Evolutionary conservation across 106 monocot genomes (phyloP).

Genomic region (Allium sativum): DNA sequence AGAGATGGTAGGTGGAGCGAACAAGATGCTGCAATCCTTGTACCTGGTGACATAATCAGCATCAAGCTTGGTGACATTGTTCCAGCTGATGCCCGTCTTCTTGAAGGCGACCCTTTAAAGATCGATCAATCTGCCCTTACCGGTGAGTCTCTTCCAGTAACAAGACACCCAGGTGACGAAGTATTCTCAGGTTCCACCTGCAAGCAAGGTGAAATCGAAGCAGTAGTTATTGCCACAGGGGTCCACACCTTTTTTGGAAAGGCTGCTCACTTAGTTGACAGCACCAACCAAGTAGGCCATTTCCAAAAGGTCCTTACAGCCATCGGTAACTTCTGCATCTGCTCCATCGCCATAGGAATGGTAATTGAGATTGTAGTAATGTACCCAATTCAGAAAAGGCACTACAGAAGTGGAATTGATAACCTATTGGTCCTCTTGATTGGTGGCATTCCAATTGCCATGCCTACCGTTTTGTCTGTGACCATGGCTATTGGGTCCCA

Average conservation of each 20-base stretch:
- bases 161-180: slow-evolving; percentile 50
- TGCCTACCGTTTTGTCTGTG: slow-evolving; percentile 78
- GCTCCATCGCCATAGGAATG: slow-evolving; percentile 63
- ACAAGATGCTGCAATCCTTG: slow-evolving; percentile 40
- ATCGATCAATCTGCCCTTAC: slow-evolving; percentile 72
- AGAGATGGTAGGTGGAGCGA: slow-evolving; percentile 47
- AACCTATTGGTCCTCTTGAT: slow-evolving; percentile 74
- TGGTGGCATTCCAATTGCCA: slow-evolving; percentile 82
- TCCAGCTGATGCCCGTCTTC: slow-evolving; percentile 55
- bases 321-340: slow-evolving; percentile 76
- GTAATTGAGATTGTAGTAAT: slow-evolving; percentile 54
- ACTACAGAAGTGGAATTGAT: slow-evolving; percentile 59
- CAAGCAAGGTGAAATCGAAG: slow-evolving; percentile 80
- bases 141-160: slow-evolving; percentile 58
- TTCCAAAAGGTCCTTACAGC: slow-evolving; percentile 72
- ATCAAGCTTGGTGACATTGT: slow-evolving; percentile 56
- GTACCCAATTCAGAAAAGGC: slow-evolving; percentile 54
- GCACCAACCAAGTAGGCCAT: slow-evolving; percentile 65
- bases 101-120: slow-evolving; percentile 54
- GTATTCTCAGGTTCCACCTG: slow-evolving; percentile 73
- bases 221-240: slow-evolving; percentile 67
- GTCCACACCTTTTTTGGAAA: slow-evolving; percentile 78
- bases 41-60: slow-evolving; percentile 55
- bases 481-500: slow-evolving; percentile 90
- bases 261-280: slow-evolving; percentile 68